Conservation (phyloP, 1,139 yeast genomes). For the Candida glucosophila region DNA sequence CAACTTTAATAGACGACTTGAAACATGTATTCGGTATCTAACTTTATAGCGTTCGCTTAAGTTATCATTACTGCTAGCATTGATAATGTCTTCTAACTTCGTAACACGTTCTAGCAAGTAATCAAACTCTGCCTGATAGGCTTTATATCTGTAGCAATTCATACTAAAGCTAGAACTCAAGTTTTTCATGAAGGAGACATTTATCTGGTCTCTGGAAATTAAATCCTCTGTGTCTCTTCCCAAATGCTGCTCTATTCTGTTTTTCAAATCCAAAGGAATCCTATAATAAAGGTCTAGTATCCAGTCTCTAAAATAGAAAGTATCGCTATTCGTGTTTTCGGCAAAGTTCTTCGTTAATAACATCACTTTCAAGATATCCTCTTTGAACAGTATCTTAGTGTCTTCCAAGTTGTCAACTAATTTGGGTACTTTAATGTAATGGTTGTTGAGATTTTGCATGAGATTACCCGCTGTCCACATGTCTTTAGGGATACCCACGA, state of each 20-base stretch:
- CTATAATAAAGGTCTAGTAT: slow-evolving; percentile 22
- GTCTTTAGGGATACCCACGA: slow-evolving; percentile 57
- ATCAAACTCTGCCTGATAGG: slow-evolving; percentile 35
- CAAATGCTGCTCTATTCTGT: slow-evolving; percentile 26
- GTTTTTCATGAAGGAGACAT: slow-evolving; percentile 21
- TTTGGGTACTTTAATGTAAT: slow-evolving; percentile 49
- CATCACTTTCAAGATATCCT: slow-evolving; percentile 54
- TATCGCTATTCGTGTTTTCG: slow-evolving; percentile 21
- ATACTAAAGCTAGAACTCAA: slow-evolving; percentile 31
- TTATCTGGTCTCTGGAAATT: slow-evolving; percentile 30
- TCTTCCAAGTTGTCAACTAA: slow-evolving; percentile 60
- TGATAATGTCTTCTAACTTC: slow-evolving; percentile 33
- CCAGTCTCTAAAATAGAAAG: slow-evolving; percentile 35
- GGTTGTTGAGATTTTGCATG: slow-evolving; percentile 28
- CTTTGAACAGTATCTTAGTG: slow-evolving; percentile 52
- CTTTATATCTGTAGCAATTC: slow-evolving; percentile 29
- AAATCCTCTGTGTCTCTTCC: slow-evolving; percentile 13
- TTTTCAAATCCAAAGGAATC: slow-evolving; percentile 29
- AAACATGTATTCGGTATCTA: slow-evolving; percentile 16
- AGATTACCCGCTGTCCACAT: slow-evolving; percentile 42
- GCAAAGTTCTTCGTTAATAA: slow-evolving; percentile 34
- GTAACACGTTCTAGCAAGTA: slow-evolving; percentile 23
- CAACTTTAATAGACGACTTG: slow-evolving; percentile 12
- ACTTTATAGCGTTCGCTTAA: slow-evolving; percentile 21
- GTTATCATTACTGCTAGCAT: slow-evolving; percentile 17